phyloP scores from a whole-genome alignment of 441 rosid genomes.

The Corymbia citriodora region DNA sequence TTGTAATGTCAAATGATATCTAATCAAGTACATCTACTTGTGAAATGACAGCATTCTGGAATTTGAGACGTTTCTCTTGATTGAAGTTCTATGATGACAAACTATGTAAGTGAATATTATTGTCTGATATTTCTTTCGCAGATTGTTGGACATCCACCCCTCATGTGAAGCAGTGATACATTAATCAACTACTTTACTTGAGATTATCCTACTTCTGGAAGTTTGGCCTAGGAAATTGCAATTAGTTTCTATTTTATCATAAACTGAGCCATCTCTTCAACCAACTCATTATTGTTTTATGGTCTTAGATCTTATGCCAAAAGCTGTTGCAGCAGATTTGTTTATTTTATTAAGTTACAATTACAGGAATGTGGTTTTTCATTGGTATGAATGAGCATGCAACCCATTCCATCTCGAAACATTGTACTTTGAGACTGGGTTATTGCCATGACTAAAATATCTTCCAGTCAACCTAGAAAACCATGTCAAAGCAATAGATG shows the following conservation, averaged over 20 bases:
- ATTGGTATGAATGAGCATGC: background rate
- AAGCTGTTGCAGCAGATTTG: background rate
- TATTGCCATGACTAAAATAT: background rate
- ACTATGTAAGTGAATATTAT: background rate
- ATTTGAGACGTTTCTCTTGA: background rate
- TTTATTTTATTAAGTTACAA: background rate
- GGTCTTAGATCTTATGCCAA: background rate
- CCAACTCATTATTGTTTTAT: background rate
- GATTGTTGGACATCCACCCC: background rate
- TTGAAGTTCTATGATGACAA: background rate
- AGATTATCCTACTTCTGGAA: background rate
- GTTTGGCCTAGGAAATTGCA: background rate
- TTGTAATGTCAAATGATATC: background rate
- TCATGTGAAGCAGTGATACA: background rate
- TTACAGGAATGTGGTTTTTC: background rate
- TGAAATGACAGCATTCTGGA: background rate
- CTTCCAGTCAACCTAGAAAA: background rate
- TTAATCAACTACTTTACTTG: background rate
- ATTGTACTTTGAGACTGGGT: background rate
- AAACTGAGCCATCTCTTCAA: background rate
- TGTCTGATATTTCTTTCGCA: background rate
- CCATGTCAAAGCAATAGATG: too few relatives aligned
- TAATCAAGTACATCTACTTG: background rate
- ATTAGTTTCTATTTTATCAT: background rate
- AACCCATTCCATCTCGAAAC: background rate